Base-by-base conservation (phyloP, 352 stramenopile genomes). In the Globisporangium spiculum region DNA sequence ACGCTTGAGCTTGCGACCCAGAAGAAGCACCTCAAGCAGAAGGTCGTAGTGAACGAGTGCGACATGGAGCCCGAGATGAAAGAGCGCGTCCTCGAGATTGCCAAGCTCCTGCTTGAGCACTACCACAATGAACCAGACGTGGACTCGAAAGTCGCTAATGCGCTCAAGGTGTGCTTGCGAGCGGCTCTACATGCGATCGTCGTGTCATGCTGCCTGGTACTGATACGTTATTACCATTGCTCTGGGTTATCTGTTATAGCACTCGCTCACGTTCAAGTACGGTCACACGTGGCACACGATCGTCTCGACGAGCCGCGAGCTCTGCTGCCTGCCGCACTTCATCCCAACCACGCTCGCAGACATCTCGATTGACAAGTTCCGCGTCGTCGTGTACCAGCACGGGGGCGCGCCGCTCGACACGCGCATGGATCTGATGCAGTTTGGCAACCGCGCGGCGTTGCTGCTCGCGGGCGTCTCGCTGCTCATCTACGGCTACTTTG, bases 201-300 rank as follows among this genome's bases (percentile, higher is more conserved):
- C 30, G 30, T 8, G 30, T 32, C 4, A 10, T 22, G 1, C 22
- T 60, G 0, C 0, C 5, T 9, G 18, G 26, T 41, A 9, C 22
- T 24, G 27, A 44, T n/a, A 16, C 36, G 36, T 41, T 41, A 41
- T 41, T 5, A 14, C 36, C 30, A 14, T 24, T 56, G 22, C 5
- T 65, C 8, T 65, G 20, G 22, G 36, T 56, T n/a, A 44, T 50
- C 65, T 55, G 38, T 32, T 32, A 8, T 52, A 87, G 76, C 80
- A 90, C 46, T 81, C 83, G 64, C 59, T 94, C 52, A 91, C 78
- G n/a, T 79, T 77, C 57, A 36, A 26, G 9, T 89, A 90, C 67
- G 84, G 86, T 44, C 78, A 82, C 59, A 94, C 82, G 60, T 94
- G 86, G 86, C 86, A 94, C 68, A 73, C 80, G 46, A 63, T 89